Base-by-base conservation (phyloP, 306 rosid species). In the Prunus armeniaca region DNA sequence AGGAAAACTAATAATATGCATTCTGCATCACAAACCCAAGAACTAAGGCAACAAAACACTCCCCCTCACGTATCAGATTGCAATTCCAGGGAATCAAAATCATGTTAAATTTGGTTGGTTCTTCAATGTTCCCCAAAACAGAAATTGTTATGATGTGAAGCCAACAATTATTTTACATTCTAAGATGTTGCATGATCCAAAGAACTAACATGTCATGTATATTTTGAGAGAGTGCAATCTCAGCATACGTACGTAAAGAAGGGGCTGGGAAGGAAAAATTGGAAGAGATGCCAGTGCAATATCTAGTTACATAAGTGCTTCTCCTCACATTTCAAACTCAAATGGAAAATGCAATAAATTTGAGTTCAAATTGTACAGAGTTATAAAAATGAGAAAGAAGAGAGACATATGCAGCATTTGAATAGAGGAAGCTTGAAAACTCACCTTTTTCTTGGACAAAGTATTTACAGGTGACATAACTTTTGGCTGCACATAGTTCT, bases 401-500 rank as follows among this genome's bases (percentile, higher is more conserved):
- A n/a, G 12, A 34, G 34, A 46, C 41, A 27, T 50, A 54, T 17
- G 27, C 67, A 63, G 79, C 66, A 65, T 61, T 65, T 67, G 58
- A 76, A 80, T 38, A 43, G 19, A 70, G 73, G 12, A 72, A 73
- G 69, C 46, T 71, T 43, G 54, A 72, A 57, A 81, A 81, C 89
- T 50, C 51, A 91, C 98, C 91, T 82, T 91, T 87, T 95, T 95
- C 88, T 95, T 95, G 47, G 97, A 95, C 61, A 92, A 80, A 24
- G 96, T 90, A 85, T 92, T 94, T 45, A 88, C 50, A 17, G 97
- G 97, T 32, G 95, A 95, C 98, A 94, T 92, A 79, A 92, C 83
- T 74, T 85, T 86, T 19, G 98, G 97, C 77, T 89, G 97, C 78
- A 74, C 88, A 43, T 95, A 92, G 81, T 89, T 81, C 86, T 83